Evolutionary conservation across 106 monocot species (phyloP), one percentile per base, ranked within the genome.

Genomic region (Phalaenopsis aphrodite): DNA sequence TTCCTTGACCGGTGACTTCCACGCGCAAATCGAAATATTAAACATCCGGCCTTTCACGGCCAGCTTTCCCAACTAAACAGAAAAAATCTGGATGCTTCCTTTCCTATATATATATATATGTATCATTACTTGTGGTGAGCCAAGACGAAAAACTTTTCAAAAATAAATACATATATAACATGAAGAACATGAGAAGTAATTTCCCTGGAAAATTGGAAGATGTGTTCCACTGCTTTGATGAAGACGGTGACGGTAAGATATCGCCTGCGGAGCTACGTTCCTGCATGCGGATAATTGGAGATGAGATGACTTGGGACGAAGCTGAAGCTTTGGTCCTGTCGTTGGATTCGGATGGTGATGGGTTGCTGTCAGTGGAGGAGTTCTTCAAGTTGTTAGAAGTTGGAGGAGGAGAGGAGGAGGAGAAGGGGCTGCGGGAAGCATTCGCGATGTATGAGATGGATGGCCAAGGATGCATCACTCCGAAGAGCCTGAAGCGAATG

Each of bases 171-270:
- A 30, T 30, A 30, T 12, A 52, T 12, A 52, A 52, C 52, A 3
- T 12, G 52, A 10, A 52, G 52, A 52, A 52, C 14, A 52, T 52
- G 52, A 52, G 52, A 52, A 52, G 1, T 12, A 52, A 12, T 52
- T 0, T 2, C 2, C 0, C 15, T 52, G 61, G 61, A 21, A 38
- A 69, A 8, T 41, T 65, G 39, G 74, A 57, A 12, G 17, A 49
- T 8, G 56, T 74, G 38, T 85, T 89, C 79, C 48, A 5, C 2
- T 80, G 56, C 74, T 83, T 89, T 64, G 89, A 89, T 30, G 82
- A 82, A 15, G 78, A 89, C 80, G 82, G 82, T 14, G 87, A 89
- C n/a, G 89, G 89, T 2, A 87, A 83, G 84, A 85, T 89, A 52
- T 89, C 89, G 5, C 80, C 89, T 0, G 19, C 77, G 1, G 89